These are phyloP conservation scores for Neltuma alba DNA, from an alignment of 306 rosid species.

Conservation along the genomic window DNA sequence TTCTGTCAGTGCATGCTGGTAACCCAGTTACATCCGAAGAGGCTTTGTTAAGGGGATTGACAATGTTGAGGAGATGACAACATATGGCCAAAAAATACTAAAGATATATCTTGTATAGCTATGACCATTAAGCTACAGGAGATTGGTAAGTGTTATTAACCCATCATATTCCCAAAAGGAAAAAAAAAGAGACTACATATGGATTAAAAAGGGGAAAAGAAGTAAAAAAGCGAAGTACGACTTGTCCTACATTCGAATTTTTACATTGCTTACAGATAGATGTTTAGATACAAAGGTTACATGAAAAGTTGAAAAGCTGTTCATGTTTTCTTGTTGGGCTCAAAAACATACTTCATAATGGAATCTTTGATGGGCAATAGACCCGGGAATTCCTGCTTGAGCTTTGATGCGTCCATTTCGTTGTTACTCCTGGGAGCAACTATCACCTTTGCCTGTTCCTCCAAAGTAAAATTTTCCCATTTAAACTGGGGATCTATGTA, in stretches of 20 bases:
- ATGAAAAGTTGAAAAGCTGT: conserved; percentile 12
- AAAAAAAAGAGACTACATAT: no score
- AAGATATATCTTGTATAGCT: not conserved
- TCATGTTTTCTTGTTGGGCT: conserved; percentile 68
- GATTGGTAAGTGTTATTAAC: no score
- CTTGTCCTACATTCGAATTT: conserved; percentile 16
- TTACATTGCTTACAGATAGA: not conserved
- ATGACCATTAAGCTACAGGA: not conserved
- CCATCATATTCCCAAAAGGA: no score
- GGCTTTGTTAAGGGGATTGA: no score
- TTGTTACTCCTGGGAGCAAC: conserved; percentile 76
- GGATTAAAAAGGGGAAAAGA: no score
- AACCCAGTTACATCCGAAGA: no score
- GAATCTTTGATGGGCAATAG: conserved; percentile 66
- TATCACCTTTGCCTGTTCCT: conserved; percentile 75
- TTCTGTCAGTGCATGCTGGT: no score
- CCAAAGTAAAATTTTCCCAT: conserved; percentile 62
- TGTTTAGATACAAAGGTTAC: conserved; percentile 26
- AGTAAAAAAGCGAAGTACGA: not conserved
- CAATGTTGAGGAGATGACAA: not conserved
- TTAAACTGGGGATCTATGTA: conserved; percentile 61
- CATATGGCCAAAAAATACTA: not conserved
- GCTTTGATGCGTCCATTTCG: conserved; percentile 71
- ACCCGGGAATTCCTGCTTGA: conserved; percentile 61
- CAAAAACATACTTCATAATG: conserved; percentile 61